These are phyloP conservation scores for Botryococcus braunii DNA, from an alignment of 163 green algal species.

Conservation along the genomic window DNA sequence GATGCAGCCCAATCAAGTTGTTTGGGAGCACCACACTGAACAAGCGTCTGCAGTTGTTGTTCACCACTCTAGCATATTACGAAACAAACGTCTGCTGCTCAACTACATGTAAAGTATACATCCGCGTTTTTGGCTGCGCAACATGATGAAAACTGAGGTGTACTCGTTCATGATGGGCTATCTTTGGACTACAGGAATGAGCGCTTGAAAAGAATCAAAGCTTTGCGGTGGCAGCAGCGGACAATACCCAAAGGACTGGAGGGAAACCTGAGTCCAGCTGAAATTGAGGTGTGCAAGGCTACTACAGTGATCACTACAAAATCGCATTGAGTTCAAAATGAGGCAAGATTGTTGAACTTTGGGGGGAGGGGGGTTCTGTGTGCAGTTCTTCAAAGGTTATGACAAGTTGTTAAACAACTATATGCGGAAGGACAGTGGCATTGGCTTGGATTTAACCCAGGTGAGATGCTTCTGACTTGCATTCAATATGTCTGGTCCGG, in stretches of 20 bases:
- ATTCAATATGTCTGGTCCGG: neutral
- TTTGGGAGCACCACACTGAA: conserved; percentile 10
- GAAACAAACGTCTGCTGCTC: conserved; percentile 53
- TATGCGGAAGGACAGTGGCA: conserved; percentile 29
- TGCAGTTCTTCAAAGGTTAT: conserved; percentile 32
- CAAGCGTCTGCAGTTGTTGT: conserved; percentile 41
- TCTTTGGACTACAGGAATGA: conserved; percentile 33
- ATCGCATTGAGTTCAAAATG: neutral
- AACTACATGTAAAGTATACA: conserved; percentile 42
- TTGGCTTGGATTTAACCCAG: conserved; percentile 44
- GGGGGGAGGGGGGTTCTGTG: too few relatives aligned
- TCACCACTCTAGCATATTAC: conserved; percentile 43
- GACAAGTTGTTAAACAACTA: conserved; percentile 43
- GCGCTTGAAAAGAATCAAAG: conserved; percentile 32
- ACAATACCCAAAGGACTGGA: conserved; percentile 29
- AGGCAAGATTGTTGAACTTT: neutral
- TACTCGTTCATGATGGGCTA: too few relatives aligned
- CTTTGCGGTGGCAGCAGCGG: conserved; percentile 38
- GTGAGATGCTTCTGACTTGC: conserved; percentile 10
- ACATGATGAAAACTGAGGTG: too few relatives aligned
- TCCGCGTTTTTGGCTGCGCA: too few relatives aligned
- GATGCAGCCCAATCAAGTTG: too few relatives aligned
- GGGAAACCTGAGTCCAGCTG: conserved; percentile 26
- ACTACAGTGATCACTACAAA: neutral
- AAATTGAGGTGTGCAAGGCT: conserved; percentile 27